Evolutionary conservation across 441 rosid species (phyloP).

Genomic region (Codiaeum variegatum): DNA sequence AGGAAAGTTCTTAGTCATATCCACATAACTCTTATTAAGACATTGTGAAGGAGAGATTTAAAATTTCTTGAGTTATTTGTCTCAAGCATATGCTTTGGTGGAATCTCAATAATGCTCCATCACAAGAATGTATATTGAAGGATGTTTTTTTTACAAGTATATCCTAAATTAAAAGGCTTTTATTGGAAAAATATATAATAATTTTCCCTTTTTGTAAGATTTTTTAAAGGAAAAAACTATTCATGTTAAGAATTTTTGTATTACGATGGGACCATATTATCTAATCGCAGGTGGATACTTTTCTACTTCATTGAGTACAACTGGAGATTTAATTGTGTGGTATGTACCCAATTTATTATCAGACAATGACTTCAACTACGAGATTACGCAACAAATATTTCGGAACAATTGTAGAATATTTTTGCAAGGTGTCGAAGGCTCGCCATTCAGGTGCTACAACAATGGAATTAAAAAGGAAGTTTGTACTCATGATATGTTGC

Average conservation of each 20-base stretch:
- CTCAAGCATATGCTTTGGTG: not conserved
- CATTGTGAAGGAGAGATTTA: not conserved
- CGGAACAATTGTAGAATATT: not conserved
- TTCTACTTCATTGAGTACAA: not conserved
- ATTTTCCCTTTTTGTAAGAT: not conserved
- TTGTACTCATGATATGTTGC: not conserved
- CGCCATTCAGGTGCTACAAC: not conserved
- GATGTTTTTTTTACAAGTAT: slow-evolving; percentile 9
- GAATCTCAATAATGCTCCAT: not conserved
- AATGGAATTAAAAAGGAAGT: not conserved
- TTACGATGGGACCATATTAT: not conserved
- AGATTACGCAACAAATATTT: not conserved
- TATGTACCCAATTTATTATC: slow-evolving; percentile 2
- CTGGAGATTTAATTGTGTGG: not conserved
- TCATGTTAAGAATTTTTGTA: not conserved
- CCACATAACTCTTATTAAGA: not conserved
- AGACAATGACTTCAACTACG: not conserved
- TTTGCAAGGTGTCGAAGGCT: not conserved
- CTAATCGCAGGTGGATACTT: slow-evolving; percentile 3
- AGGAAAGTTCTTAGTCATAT: slow-evolving; percentile 4
- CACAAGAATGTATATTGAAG: slow-evolving; percentile 1
- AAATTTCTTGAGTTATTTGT: not conserved
- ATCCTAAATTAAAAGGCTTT: not conserved
- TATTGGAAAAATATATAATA: not conserved
- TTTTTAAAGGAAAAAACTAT: not conserved